Conservation (phyloP, 2,329 filamentous ascomycete species). For the Cordyceps fumosorosea region DNA sequence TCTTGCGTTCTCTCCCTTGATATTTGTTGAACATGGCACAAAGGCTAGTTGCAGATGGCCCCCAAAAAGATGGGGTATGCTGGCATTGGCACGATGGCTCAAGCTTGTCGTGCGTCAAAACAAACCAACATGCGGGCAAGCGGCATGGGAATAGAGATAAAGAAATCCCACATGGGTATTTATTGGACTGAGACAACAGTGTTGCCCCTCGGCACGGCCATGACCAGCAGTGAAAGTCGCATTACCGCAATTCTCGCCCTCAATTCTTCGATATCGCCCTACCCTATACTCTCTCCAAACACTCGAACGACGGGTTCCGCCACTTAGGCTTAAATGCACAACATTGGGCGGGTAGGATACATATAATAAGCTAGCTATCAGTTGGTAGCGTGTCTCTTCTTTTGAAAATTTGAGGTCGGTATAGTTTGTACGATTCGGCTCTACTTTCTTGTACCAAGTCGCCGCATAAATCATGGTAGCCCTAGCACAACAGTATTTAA, state of each 20-base stretch:
- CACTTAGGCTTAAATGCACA: neutral
- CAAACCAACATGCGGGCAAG: neutral
- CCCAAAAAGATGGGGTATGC: neutral
- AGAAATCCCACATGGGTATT: neutral
- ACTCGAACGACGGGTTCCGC: neutral
- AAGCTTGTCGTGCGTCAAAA: neutral
- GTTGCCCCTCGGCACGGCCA: neutral
- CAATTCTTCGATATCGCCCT: neutral
- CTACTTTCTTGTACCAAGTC: neutral
- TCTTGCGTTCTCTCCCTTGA: neutral
- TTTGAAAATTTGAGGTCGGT: no score
- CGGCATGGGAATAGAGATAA: neutral
- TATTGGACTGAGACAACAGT: neutral
- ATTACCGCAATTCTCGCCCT: neutral
- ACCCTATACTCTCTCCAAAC: neutral
- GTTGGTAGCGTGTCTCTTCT: no score
- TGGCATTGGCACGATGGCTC: neutral
- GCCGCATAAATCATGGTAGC: neutral
- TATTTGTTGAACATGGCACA: neutral
- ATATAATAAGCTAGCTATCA: no score
- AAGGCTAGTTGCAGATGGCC: neutral
- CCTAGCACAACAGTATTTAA: neutral
- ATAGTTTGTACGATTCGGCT: no score
- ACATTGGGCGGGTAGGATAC: no score
- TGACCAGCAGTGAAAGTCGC: neutral